Conservation (phyloP, 177 flowering plant species). For the Vitis hybrid region DNA sequence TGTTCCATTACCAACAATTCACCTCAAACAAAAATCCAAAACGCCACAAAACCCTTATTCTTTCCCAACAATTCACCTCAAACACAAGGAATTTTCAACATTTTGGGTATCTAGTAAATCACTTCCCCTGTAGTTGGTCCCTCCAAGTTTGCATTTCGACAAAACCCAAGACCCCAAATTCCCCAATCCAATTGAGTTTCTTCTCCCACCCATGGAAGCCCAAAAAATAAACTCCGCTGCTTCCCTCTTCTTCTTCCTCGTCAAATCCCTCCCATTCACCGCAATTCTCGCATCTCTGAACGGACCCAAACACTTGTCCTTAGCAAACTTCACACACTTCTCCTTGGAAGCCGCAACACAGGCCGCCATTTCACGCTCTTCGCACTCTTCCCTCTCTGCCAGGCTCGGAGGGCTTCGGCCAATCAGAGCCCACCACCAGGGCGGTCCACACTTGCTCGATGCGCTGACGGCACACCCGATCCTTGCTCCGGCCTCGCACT, state of each 20-base stretch:
- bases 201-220: constrained; percentile 20
- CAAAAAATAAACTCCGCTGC: constrained; percentile 22
- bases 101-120: constrained; percentile 23
- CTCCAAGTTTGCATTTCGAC: constrained; percentile 9
- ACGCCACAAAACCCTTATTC: too few species aligned
- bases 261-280: constrained; percentile 3
- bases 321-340: constrained; percentile 41
- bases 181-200: constrained; percentile 18
- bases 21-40: too few species aligned
- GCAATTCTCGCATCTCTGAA: constrained; percentile 47
- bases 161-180: constrained; percentile 4
- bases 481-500: constrained; percentile 53
- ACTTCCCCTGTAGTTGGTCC: constrained; percentile 28
- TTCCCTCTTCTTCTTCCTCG: constrained; percentile 6
- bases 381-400: constrained; percentile 45
- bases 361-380: constrained; percentile 46
- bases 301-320: constrained; percentile 38
- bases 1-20: too few species aligned
- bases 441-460: constrained; percentile 46
- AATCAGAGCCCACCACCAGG: constrained; percentile 45
- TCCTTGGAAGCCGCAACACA: constrained; percentile 39
- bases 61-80: too few species aligned
- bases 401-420: constrained; percentile 21
- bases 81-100: too few species aligned
- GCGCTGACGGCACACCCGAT: constrained; percentile 59